phyloP scores from a whole-genome alignment of 495 filamentous ascomycete genomes.

The Rostrohypoxylon terebratum region DNA sequence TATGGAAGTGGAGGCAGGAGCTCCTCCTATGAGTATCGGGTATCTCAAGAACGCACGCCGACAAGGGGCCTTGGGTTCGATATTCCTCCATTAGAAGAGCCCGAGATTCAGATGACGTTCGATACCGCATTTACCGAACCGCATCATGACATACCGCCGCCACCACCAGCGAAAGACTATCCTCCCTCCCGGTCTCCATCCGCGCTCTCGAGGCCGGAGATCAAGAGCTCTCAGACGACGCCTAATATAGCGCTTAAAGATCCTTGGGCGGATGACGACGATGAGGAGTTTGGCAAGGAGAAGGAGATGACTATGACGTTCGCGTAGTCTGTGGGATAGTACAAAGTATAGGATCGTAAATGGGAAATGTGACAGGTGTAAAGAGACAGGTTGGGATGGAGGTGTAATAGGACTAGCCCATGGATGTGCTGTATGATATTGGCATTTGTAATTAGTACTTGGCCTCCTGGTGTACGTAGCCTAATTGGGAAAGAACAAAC shows the following conservation, averaged over 20 bases:
- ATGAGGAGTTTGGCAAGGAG: conserved; percentile 76
- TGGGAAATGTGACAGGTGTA: background rate
- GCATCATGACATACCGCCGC: conserved; percentile 40
- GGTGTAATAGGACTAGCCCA: background rate
- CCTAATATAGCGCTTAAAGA: conserved; percentile 69
- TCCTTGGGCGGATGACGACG: conserved; percentile 86
- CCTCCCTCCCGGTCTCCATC: conserved; percentile 23
- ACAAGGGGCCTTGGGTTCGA: conserved; percentile 30
- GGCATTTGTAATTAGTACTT: conserved; percentile 8
- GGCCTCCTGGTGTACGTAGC: background rate
- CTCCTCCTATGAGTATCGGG: conserved; percentile 49
- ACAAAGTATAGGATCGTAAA: background rate
- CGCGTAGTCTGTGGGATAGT: conserved; percentile 59
- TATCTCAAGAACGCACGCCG: conserved; percentile 49
- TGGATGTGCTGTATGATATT: conserved; percentile 5
- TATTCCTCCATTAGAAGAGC: conserved; percentile 34
- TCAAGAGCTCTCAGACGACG: conserved; percentile 55
- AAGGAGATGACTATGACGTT: conserved; percentile 83
- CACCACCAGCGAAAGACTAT: conserved; percentile 49
- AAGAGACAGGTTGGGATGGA: no score
- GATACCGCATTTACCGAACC: conserved; percentile 68
- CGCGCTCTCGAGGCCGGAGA: conserved; percentile 53
- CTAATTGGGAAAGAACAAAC: background rate
- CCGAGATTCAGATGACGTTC: conserved; percentile 77
- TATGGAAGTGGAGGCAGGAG: conserved; percentile 30